Conservation (phyloP, 2,329 filamentous ascomycete genomes). For the Aureobasidium sp. region DNA sequence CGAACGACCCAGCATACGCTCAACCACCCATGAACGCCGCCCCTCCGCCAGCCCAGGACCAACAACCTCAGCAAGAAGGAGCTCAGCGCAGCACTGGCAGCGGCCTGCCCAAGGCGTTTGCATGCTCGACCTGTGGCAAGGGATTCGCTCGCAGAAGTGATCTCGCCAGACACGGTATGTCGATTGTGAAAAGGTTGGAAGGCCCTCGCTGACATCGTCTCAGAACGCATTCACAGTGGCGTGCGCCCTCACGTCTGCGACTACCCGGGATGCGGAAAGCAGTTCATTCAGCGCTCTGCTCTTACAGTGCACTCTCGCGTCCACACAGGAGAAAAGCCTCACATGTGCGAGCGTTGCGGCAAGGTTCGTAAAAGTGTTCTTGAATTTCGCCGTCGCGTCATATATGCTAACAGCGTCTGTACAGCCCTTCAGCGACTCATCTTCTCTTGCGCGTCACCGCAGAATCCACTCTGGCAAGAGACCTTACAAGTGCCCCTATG, state of each 20-base stretch:
- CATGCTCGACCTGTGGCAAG: constrained; percentile 84
- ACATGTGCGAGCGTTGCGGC: constrained; percentile 93
- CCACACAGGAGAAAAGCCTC: constrained; percentile 96
- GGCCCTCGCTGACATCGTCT: constrained; percentile 26
- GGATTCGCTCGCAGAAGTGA: constrained; percentile 91
- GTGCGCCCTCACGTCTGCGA: constrained; percentile 89
- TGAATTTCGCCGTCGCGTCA: constrained; percentile 14
- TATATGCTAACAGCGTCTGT: not conserved
- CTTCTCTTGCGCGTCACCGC: constrained; percentile 84
- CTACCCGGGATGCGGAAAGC: constrained; percentile 80
- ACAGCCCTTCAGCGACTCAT: constrained; percentile 93
- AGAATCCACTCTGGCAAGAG: constrained; percentile 93
- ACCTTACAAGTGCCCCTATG: constrained; percentile 95
- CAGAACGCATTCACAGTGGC: constrained; percentile 93
- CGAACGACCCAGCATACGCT: constrained; percentile 38
- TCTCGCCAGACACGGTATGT: constrained; percentile 84
- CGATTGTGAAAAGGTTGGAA: not conserved
- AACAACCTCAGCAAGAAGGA: constrained; percentile 30
- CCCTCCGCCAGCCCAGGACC: constrained; percentile 25
- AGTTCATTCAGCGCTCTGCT: constrained; percentile 94
- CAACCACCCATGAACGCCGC: constrained; percentile 26
- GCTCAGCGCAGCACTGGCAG: constrained; percentile 34
- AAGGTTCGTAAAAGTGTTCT: constrained; percentile 57
- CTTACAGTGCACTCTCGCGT: constrained; percentile 92
- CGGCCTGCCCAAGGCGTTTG: constrained; percentile 66